These are phyloP conservation scores for Micromonas commoda DNA, from an alignment of 139 green algal genomes.

Conservation along the genomic window DNA sequence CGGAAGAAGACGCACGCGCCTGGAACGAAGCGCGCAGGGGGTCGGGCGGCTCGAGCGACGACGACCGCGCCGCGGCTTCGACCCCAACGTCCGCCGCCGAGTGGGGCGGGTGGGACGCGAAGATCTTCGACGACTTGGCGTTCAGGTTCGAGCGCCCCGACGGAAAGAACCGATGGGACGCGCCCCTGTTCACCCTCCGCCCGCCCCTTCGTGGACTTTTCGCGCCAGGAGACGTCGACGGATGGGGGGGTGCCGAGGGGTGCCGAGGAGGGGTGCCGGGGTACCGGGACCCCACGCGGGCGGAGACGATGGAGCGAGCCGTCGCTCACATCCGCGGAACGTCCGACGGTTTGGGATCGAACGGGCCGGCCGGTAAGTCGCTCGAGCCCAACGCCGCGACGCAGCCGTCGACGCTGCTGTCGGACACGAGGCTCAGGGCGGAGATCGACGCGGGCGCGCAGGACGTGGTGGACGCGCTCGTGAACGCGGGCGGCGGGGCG, in stretches of 20 bases:
- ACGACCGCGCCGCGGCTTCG: background rate
- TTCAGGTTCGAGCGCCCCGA: constrained; percentile 80
- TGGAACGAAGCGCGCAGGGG: constrained; percentile 56
- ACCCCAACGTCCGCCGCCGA: constrained; percentile 9
- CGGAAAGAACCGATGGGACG: constrained; percentile 78
- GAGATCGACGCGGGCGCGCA: constrained; percentile 30
- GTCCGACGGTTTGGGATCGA: background rate
- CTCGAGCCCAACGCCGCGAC: constrained; percentile 59
- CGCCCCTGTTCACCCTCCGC: constrained; percentile 52
- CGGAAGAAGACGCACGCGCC: constrained; percentile 38
- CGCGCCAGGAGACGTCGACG: background rate
- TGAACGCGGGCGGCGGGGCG: constrained; percentile 58
- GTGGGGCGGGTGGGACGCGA: constrained; percentile 30
- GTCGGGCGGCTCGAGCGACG: no score
- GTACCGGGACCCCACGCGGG: background rate
- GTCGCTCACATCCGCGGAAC: constrained; percentile 31
- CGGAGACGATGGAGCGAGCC: background rate
- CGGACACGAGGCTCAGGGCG: constrained; percentile 9
- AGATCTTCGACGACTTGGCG: constrained; percentile 70
- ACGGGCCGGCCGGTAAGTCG: constrained; percentile 26
- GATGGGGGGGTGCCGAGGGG: background rate
- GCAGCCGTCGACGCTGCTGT: constrained; percentile 25
- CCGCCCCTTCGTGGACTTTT: no score
- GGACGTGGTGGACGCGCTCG: constrained; percentile 55
- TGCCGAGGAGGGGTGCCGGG: background rate